phyloP scores from a whole-genome alignment of 352 stramenopile species.

The Blastocystis sp. region DNA sequence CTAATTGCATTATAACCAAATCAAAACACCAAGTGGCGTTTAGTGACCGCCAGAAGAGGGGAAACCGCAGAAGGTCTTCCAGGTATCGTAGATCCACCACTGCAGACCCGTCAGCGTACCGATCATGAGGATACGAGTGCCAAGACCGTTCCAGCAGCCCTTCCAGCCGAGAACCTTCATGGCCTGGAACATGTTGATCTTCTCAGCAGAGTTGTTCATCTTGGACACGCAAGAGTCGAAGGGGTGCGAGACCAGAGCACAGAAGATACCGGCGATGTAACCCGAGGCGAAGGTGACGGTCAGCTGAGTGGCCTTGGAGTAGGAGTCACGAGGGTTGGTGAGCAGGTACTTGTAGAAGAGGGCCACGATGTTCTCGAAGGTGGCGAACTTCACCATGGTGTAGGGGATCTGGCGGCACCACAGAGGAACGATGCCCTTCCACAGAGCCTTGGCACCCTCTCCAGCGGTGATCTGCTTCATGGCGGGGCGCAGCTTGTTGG shows the following conservation, averaged over 20 bases:
- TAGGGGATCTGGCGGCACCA: conserved; percentile 89
- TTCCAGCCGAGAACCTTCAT: conserved; percentile 77
- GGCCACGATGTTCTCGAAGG: conserved; percentile 80
- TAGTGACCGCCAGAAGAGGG: conserved; percentile 80
- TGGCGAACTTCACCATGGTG: conserved; percentile 99
- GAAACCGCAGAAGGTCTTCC: conserved; percentile 87
- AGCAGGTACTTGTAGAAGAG: conserved; percentile 74
- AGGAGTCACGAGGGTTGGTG: conserved; percentile 84
- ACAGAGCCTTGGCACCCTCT: conserved; percentile 71
- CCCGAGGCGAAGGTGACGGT: conserved; percentile 92
- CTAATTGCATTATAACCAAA: too few relatives aligned
- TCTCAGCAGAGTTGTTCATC: conserved; percentile 86
- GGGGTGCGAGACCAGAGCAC: conserved; percentile 96
- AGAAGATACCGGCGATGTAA: conserved; percentile 97
- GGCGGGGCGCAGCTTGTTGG: conserved; percentile 81
- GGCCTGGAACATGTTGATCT: conserved; percentile 79
- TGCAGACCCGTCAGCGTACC: conserved; percentile 89
- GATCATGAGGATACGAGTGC: conserved; percentile 90
- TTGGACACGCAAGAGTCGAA: conserved; percentile 97
- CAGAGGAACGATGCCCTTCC: conserved; percentile 79
- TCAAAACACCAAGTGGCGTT: neutral
- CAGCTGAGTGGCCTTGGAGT: conserved; percentile 88
- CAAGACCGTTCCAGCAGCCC: conserved; percentile 77
- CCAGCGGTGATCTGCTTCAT: conserved; percentile 80
- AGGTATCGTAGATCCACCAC: conserved; percentile 93